Evolutionary conservation across 495 filamentous ascomycete species (phyloP), one percentile per base, ranked within the genome.

Genomic region (Annulohypoxylon nitens): DNA sequence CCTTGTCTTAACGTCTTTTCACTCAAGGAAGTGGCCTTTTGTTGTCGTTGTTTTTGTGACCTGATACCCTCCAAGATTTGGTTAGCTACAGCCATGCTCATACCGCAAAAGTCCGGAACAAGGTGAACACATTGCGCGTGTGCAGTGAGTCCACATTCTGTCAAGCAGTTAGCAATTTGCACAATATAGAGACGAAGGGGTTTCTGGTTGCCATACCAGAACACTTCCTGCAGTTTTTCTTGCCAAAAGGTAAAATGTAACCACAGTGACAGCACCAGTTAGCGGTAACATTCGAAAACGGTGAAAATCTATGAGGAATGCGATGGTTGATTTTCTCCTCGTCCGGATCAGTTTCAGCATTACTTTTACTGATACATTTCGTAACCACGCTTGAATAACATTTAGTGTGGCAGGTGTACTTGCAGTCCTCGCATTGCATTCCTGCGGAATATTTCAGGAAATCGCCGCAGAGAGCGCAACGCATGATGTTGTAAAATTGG

Each of bases 401-500:
- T 80, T 97, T 97, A 78, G 92, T 93, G 80, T 99, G 96, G 81
- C 97, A 98, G 20, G 96, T 98, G 78, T 97, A 98, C 82, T 98
- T 98, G 93, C 96, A 99, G 82, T 99, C 96, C 67, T 95, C 92
- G 80, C 96, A 99, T 83, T 99, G 96, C 95, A 98, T 98, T 51
- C 96, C 97, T 14, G 96, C 92, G 34, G 95, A 95, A 82, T 98
- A 98, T 78, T 98, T 98, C 82, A 99, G 90, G 76, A 98, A 97
- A 65, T 98, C 97, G 63, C 95, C 97, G 81, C 96, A 99, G 20
- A 98, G 89, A 36, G 96, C 97, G 83, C 96, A 99, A 74, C 97
- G 96, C 96, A 99, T 99, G 80, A 99, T 97, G 85, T 98, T 98
- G 90, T 98, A 99, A 83, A 98, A 99, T 80, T 97, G 95, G 81